Base-by-base conservation (phyloP, 768 basidiomycete genomes). In the Boletus insuetus region DNA sequence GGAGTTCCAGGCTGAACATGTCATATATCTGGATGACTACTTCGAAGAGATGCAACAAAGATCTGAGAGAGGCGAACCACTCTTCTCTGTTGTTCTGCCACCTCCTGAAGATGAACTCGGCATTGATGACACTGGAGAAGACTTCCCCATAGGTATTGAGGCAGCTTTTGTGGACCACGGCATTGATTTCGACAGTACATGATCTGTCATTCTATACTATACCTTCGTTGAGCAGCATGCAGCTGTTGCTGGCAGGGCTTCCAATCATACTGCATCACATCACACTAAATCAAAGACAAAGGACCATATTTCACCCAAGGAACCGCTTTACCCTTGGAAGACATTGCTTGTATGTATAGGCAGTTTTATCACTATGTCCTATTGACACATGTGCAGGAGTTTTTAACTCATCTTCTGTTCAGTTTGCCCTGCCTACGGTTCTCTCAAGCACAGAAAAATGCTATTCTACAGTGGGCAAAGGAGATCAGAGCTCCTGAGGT, bases 361-460 rank as follows among this genome's bases (percentile, higher is more conserved):
- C 32, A n/a, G n/a, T n/a, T n/a, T n/a, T n/a, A n/a, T n/a, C n/a
- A n/a, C n/a, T n/a, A n/a, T n/a, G n/a, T n/a, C n/a, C n/a, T n/a
- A n/a, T n/a, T n/a, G n/a, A n/a, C n/a, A n/a, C n/a, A n/a, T n/a
- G n/a, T n/a, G n/a, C 14, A 72, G 69, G 57, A 67, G 37, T 69
- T 72, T 45, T 48, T 63, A 6, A 73, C 64, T 0, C 60, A 68
- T 32, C 46, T 73, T 11, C 55, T 75, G 7, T 75, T 75, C 48
- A 69, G 63, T 38, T 74, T 69, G 1, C 63, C 71, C 0, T 48
- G 51, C 14, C 56, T 73, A 0, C 58, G 60, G 17, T 75, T 75
- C 49, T 75, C 68, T 2, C 49, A 58, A 8, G 50, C 54, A 6
- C 72, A 74, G 45, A 60, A 74, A 51, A 54, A 37, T 16, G 67